A percentile compares a stretch with the other conserved stretches of the same genome.
Evolutionary conservation across 768 basidiomycete species (phyloP).

Genomic region (Xerocomellus chrysenteron): DNA sequence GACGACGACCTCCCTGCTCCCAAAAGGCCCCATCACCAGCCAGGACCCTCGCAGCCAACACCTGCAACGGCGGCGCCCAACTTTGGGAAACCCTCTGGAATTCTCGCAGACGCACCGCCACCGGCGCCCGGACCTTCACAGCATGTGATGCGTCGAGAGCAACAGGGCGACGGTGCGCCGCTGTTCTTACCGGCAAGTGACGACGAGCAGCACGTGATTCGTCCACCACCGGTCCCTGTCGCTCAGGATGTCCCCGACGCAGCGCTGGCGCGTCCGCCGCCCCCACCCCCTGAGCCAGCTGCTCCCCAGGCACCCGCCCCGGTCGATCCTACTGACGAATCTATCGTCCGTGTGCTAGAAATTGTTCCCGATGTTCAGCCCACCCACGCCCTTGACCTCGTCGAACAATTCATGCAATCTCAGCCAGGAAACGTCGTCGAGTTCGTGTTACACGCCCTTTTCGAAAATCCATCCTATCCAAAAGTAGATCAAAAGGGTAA

Average conservation of each 20-base stretch:
- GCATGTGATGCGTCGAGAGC: conserved; percentile 1
- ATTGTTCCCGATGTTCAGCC: conserved; percentile 71
- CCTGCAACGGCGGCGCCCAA: conserved; percentile 1
- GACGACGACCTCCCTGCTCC: conserved; percentile 35
- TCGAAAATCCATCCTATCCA: conserved; percentile 64
- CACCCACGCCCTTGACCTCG: conserved; percentile 48
- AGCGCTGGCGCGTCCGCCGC: neutral
- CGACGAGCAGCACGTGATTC: conserved; percentile 20
- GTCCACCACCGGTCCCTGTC: neutral
- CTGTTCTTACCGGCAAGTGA: conserved; percentile 42
- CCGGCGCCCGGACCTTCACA: conserved; percentile 13
- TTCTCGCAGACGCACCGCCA: conserved; percentile 7
- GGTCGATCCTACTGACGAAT: conserved; percentile 27
- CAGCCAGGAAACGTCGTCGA: conserved; percentile 44
- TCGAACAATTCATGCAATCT: conserved; percentile 42
- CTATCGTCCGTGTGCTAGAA: conserved; percentile 56
- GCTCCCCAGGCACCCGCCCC: conserved; percentile 3
- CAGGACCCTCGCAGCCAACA: conserved; percentile 5
- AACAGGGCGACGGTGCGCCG: conserved; percentile 15
- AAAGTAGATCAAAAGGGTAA: conserved; percentile 49
- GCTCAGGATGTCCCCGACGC: neutral
- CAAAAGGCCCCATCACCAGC: neutral
- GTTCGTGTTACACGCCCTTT: conserved; percentile 55
- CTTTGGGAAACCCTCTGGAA: conserved; percentile 15
- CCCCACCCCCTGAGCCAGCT: neutral